These are phyloP conservation scores for Pterula multifida DNA, from an alignment of 1,284 basidiomycete genomes.

Conservation along the genomic window DNA sequence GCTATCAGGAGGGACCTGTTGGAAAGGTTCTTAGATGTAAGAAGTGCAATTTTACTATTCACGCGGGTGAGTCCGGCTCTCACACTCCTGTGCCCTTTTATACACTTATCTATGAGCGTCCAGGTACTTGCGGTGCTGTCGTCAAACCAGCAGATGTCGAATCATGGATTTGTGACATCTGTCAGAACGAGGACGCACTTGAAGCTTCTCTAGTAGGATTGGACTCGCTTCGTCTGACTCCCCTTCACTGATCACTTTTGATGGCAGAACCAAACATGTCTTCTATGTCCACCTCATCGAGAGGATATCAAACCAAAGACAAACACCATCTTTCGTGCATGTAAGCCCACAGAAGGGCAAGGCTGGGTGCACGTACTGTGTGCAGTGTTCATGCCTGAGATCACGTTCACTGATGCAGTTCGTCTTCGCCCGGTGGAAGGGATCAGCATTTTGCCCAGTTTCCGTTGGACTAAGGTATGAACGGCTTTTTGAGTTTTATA, in stretches of 20 bases:
- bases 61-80: conserved; percentile 41
- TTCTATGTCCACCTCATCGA: conserved; percentile 56
- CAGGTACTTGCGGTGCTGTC: conserved; percentile 59
- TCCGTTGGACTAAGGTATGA: conserved; percentile 55
- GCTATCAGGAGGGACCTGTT: conserved; percentile 59
- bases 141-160: conserved; percentile 49
- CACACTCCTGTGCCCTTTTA: conserved; percentile 3
- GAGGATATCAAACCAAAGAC: conserved; percentile 28
- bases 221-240: conserved; percentile 2
- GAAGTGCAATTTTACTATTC: conserved; percentile 64
- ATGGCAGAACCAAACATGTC: conserved; percentile 57
- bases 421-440: conserved; percentile 76
- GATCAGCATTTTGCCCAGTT: conserved; percentile 59
- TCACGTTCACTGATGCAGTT: conserved; percentile 65
- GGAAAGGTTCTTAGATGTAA: conserved; percentile 73
- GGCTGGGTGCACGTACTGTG: conserved; percentile 91
- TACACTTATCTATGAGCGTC: conserved; percentile 4
- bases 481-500: too few relatives aligned
- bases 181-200: conserved; percentile 65
- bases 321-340: conserved; percentile 69
- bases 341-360: conserved; percentile 90
- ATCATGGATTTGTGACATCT: conserved; percentile 77
- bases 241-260: not conserved
- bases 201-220: conserved; percentile 66
- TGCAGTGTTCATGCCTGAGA: conserved; percentile 78